These are phyloP conservation scores for Linnemannia elongata DNA, from an alignment of 192 early-diverging fungal genomes.

Conservation along the genomic window DNA sequence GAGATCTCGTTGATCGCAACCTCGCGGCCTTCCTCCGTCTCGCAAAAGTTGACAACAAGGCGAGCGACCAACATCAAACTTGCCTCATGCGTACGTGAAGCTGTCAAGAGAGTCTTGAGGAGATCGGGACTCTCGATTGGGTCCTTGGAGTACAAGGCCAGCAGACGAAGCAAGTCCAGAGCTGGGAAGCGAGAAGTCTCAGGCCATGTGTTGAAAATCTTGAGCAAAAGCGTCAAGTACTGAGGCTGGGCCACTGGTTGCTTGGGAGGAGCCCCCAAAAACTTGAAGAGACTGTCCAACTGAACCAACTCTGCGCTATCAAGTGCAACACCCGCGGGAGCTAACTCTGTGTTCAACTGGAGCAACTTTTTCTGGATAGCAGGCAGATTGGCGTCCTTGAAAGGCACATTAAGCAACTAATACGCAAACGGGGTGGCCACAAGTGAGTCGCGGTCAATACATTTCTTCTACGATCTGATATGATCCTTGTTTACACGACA, in stretches of 20 bases:
- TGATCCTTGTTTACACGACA: neutral
- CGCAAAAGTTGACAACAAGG: conserved; percentile 80
- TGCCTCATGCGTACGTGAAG: conserved; percentile 65
- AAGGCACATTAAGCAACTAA: conserved; percentile 69
- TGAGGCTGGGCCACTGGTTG: conserved; percentile 19
- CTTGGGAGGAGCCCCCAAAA: conserved; percentile 49
- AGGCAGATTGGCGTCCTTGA: conserved; percentile 75
- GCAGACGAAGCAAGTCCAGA: conserved; percentile 87
- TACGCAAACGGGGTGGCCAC: conserved; percentile 15
- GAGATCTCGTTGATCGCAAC: conserved; percentile 35
- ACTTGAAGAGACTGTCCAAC: conserved; percentile 57
- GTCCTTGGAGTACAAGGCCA: conserved; percentile 65
- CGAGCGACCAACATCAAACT: conserved; percentile 86
- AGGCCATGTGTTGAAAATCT: conserved; percentile 79
- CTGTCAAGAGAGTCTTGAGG: conserved; percentile 57
- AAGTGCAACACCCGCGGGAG: conserved; percentile 19
- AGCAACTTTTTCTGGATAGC: conserved; percentile 83
- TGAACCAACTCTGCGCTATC: conserved; percentile 28
- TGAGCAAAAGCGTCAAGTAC: conserved; percentile 62
- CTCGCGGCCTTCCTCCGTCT: conserved; percentile 61
- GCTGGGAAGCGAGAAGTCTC: conserved; percentile 59
- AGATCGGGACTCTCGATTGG: conserved; percentile 62
- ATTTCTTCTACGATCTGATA: neutral
- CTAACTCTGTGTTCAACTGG: conserved; percentile 75
- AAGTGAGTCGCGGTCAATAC: conserved; percentile 1